Evolutionary conservation across 176 grass and related monocot genomes (phyloP), one percentile per base, ranked within the genome.

Genomic region (Miscanthus lutarioriparius): DNA sequence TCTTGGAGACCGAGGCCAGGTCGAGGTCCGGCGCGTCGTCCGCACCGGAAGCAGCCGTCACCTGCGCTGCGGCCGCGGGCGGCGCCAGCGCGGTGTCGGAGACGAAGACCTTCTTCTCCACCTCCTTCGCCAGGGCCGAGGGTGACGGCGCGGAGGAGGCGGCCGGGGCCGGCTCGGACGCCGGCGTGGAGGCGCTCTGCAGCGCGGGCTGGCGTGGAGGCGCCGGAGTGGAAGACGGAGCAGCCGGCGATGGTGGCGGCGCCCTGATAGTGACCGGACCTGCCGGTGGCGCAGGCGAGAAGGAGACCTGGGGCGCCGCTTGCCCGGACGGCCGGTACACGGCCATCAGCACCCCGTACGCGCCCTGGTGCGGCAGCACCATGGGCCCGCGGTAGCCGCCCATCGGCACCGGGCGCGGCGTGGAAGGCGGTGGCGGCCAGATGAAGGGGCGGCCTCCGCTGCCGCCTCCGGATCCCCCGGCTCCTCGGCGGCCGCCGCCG

Each of bases 61-160:
- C 43, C 23, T 61, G 30, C 2, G 72, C 6, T 10, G 45, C 86
- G 0, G 54, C 64, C 15, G 25, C 68, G 8, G 67, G 20, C 20
- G 76, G 76, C 27, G 80, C 65, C 49, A 74, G 72, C 64, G 87
- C 79, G 64, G 91, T 86, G 63, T 92, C 89, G 3, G 70, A 66
- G 3, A 94, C 75, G 71, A 93, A 87, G 2, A 97, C 48, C 65
- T 83, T 82, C 75, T 83, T 80, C 63, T 86, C 81, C 0, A 90
- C 72, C 67, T 91, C 92, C 41, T 70, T 85, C 38, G 77, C 89
- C 23, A 94, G 66, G 0, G 69, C 44, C 0, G 84, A 39, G 11
- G 66, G 17, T 0, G 85, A 81, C 9, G 84, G 66, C 4, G 51
- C 38, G 2, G 72, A 17, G 6, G 69, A 17, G 0, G 27, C 20